These are phyloP conservation scores for Trichoderma lentiforme DNA, from an alignment of 2,329 filamentous ascomycete genomes.

Conservation along the genomic window DNA sequence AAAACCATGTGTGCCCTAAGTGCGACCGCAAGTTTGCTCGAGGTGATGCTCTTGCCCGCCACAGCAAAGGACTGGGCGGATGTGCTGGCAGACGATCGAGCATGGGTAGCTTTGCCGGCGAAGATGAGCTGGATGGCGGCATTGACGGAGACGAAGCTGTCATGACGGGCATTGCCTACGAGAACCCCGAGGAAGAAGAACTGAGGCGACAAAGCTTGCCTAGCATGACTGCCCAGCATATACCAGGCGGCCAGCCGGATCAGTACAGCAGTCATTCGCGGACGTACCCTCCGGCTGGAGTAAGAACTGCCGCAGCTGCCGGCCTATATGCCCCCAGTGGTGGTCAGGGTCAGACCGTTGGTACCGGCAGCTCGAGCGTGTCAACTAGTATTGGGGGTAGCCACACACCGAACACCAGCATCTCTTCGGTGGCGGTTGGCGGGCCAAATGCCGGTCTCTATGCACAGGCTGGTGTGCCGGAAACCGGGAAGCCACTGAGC, in stretches of 20 bases:
- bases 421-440: constrained; percentile 47
- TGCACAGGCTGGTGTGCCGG: constrained; percentile 70
- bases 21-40: constrained; percentile 93
- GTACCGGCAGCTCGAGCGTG: constrained; percentile 51
- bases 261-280: constrained; percentile 61
- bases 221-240: constrained; percentile 69
- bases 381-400: constrained; percentile 40
- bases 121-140: constrained; percentile 64
- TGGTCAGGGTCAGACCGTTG: constrained; percentile 50
- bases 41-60: constrained; percentile 88
- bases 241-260: constrained; percentile 48
- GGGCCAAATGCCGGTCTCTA: constrained; percentile 59
- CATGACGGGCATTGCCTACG: constrained; percentile 57
- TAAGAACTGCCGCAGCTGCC: constrained; percentile 44
- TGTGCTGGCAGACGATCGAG: constrained; percentile 90
- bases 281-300: constrained; percentile 72
- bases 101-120: constrained; percentile 75
- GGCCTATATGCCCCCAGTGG: constrained; percentile 62
- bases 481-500: constrained; percentile 82
- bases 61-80: constrained; percentile 92
- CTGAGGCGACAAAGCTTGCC: constrained; percentile 68
- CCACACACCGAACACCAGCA: constrained; percentile 49
- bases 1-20: constrained; percentile 90
- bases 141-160: constrained; percentile 53
- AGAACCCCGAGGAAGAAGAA: constrained; percentile 58